phyloP scores from a whole-genome alignment of 1,139 yeast species.

The Magnusiomyces ingens region DNA sequence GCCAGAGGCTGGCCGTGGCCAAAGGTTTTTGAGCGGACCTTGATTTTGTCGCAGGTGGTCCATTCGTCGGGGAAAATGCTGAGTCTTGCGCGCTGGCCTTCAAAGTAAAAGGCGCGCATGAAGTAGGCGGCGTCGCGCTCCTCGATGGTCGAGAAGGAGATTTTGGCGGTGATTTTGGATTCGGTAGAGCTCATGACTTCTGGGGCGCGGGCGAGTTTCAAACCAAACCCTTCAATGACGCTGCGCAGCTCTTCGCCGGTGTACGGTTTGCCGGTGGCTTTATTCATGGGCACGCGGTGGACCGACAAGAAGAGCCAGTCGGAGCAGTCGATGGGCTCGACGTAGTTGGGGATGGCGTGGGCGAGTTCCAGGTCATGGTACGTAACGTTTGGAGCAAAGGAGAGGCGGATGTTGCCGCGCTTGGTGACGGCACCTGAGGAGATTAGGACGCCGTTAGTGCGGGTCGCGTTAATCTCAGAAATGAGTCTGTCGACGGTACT shows the following conservation, averaged over 20 bases:
- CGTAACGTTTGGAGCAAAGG: not conserved
- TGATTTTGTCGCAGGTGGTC: not conserved
- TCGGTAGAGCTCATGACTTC: not conserved
- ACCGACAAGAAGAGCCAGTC: not conserved
- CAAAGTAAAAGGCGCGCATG: not conserved
- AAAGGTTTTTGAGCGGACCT: not conserved
- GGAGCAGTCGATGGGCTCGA: not conserved
- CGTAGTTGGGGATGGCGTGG: no score
- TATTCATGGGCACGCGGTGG: not conserved
- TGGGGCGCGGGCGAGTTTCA: not conserved
- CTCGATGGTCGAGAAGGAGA: not conserved
- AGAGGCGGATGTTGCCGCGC: not conserved
- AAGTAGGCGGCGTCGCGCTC: conserved; percentile 3
- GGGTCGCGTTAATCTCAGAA: no score
- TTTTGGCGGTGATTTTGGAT: not conserved
- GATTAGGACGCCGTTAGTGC: not conserved
- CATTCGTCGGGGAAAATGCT: conserved; percentile 1
- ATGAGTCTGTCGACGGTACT: not conserved
- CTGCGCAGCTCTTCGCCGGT: not conserved
- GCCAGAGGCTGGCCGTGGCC: not conserved
- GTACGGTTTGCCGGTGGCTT: not conserved
- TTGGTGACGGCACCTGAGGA: not conserved
- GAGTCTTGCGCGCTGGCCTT: not conserved
- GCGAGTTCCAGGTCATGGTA: not conserved
- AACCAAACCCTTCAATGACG: not conserved